Evolutionary conservation across 768 basidiomycete species (phyloP).

Genomic region (Podaxis carcinomalis): DNA sequence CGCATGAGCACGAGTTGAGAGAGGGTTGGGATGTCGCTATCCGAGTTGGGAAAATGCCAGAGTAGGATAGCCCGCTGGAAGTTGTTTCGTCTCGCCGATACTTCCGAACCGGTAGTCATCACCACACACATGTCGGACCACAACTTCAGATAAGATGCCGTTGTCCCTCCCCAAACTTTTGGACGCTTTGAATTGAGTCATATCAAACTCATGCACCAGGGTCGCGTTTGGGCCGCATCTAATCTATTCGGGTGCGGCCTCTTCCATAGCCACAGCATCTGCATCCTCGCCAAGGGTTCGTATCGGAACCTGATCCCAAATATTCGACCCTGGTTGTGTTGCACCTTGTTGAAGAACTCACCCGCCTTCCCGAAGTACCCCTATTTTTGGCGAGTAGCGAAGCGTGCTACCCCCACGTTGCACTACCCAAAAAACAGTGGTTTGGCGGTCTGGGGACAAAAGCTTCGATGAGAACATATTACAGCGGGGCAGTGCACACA

Average conservation of each 20-base stretch:
- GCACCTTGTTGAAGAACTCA: neutral
- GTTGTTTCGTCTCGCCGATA: neutral
- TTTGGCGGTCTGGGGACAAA: neutral
- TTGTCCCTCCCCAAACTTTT: conserved; percentile 6
- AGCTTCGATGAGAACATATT: neutral
- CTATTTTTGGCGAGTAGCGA: neutral
- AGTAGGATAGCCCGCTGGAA: neutral
- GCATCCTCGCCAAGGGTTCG: neutral
- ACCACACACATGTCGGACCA: neutral
- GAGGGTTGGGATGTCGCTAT: neutral
- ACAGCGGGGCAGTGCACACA: neutral
- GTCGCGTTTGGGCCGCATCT: neutral
- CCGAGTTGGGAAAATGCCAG: conserved; percentile 3
- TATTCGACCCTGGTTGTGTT: conserved; percentile 2
- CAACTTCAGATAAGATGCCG: conserved; percentile 5
- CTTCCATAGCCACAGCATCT: neutral
- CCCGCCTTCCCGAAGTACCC: neutral
- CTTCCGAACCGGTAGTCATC: neutral
- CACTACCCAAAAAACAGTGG: neutral
- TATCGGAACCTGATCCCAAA: neutral
- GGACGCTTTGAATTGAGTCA: neutral
- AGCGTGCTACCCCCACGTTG: neutral
- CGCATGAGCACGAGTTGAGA: neutral
- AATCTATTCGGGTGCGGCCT: neutral
- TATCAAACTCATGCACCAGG: conserved; percentile 7